phyloP scores from a whole-genome alignment of 306 rosid genomes.

The Vachellia collinsii region DNA sequence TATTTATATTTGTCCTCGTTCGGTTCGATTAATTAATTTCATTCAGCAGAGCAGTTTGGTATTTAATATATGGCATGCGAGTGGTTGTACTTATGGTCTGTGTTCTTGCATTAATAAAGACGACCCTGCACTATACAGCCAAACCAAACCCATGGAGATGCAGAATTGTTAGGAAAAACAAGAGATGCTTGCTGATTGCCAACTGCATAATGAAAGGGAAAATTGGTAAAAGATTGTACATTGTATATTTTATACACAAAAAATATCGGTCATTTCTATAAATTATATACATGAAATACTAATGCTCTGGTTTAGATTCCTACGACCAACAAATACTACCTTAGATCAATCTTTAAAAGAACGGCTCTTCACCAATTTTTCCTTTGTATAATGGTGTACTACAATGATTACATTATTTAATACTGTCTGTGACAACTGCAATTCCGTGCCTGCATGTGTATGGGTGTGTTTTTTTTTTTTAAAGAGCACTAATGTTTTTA shows the following conservation, averaged over 20 bases:
- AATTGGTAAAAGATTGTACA: too few species aligned
- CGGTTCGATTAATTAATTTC: background rate
- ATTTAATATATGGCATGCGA: background rate
- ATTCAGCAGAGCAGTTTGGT: background rate
- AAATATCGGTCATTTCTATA: too few species aligned
- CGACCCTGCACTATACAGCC: background rate
- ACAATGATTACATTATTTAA: background rate
- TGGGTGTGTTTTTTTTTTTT: too few species aligned
- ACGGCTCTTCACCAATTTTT: too few species aligned
- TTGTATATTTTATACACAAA: too few species aligned
- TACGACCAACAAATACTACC: too few species aligned
- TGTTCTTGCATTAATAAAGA: conserved; percentile 10
- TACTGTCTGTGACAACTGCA: background rate
- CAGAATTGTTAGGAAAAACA: background rate
- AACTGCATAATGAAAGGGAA: too few species aligned
- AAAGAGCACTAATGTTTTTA: too few species aligned
- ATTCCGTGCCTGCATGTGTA: background rate
- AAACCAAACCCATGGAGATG: background rate
- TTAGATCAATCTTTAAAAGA: too few species aligned
- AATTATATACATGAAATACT: too few species aligned
- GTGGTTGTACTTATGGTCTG: background rate
- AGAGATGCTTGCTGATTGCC: background rate
- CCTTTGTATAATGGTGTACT: background rate
- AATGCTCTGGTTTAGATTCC: too few species aligned
- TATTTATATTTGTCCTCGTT: background rate